phyloP scores from a whole-genome alignment of 139 green algal genomes.

The Asterochloris sp. region DNA sequence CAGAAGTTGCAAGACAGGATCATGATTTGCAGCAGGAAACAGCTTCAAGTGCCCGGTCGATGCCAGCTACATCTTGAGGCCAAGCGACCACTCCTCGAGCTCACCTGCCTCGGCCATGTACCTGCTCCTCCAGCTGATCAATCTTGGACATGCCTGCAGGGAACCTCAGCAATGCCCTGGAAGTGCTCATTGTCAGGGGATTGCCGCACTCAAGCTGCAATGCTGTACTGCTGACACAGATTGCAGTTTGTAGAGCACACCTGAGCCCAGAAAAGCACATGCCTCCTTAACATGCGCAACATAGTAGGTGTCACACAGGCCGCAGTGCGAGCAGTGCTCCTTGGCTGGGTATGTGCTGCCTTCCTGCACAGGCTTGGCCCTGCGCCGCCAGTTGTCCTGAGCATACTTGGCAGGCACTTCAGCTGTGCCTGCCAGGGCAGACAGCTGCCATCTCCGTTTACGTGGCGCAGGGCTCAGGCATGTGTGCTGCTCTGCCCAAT shows the following conservation, averaged over 20 bases:
- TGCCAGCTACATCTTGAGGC: no score
- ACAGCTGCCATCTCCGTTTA: background rate
- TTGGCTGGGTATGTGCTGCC: conserved; percentile 82
- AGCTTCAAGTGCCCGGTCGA: no score
- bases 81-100: background rate
- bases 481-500: no score
- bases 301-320: conserved; percentile 93
- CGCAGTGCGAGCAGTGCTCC: conserved; percentile 87
- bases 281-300: conserved; percentile 93
- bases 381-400: conserved; percentile 40
- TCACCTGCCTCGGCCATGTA: conserved; percentile 53
- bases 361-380: conserved; percentile 60
- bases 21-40: no score
- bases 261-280: conserved; percentile 93
- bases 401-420: no score
- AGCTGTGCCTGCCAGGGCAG: background rate
- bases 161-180: background rate
- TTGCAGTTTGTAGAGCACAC: conserved; percentile 25
- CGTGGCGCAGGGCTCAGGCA: no score
- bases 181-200: background rate
- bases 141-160: conserved; percentile 67
- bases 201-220: background rate
- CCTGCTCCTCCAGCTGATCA: conserved; percentile 60
- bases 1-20: no score
- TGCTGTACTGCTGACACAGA: background rate